Base-by-base conservation (phyloP, 2,329 filamentous ascomycete species). In the Scytalidium sp. region DNA sequence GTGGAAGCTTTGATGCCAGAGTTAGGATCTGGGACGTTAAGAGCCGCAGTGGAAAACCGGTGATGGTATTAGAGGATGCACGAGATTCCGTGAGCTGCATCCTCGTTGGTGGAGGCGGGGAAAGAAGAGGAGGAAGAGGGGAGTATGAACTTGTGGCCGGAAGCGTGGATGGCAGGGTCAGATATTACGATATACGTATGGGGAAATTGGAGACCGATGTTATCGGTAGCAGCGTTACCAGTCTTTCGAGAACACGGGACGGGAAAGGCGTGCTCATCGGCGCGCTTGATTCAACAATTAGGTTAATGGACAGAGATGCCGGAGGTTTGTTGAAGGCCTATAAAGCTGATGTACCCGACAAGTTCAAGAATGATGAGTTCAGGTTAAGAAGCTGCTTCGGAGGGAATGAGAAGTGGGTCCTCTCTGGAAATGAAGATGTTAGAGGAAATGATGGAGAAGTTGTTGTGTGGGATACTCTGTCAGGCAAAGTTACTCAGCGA, bases 391-490 rank as follows among this genome's bases (percentile, higher is more conserved):
- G 57, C 50, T 75, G 80, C 60, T 71, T 97, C 49, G 92, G 89
- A 1, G 78, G 82, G 23, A 84, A 80, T 55, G 93, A 96, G 68
- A 84, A 81, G 52, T 85, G 87, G 44, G 89, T 94, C 1, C 62
- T 97, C 3, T 87, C 83, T 45, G 93, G 93, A 7, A 90, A 91
- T 61, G 92, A 97, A 68, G 70, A 56, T 41, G 57, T 52, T 41
- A 52, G 44, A 40, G 52, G 44, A 32, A 49, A 36, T 21, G 55
- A 59, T 54, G 56, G 50, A 39, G 50, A 66, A 50, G 63, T 67
- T 2, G 90, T 85, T 73, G 89, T 83, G 1, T 97, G 93, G 93
- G 91, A 97, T 70, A 72, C 96, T 19, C 66, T 96, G 48, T 86
- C 79, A 5, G 92, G 90, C 1, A 80, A 84, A 48, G 65, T 88